Conservation (phyloP, 108 stramenopile species). For the Nitzschia sp. region DNA sequence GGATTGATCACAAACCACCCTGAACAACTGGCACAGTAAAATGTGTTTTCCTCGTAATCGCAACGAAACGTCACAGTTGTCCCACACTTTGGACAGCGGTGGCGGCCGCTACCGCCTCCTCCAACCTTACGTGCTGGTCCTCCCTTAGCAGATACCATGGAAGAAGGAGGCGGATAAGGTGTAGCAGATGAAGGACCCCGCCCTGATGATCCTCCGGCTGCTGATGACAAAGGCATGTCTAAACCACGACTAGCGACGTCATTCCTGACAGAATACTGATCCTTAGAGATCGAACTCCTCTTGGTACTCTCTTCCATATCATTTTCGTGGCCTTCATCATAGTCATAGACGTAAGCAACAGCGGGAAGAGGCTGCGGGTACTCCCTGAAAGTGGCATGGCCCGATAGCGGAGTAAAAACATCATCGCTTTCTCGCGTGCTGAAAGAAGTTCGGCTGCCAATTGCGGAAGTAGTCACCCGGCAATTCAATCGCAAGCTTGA, state of each 20-base stretch:
- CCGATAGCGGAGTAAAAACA: background rate
- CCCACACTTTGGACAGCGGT: conserved; percentile 81
- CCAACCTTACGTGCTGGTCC: conserved; percentile 27
- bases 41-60: conserved; percentile 70
- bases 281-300: background rate
- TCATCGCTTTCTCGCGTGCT: background rate
- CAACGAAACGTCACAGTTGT: conserved; percentile 64
- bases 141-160: conserved; percentile 16
- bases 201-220: background rate
- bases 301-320: background rate
- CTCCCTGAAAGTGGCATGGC: background rate
- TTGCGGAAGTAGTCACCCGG: background rate
- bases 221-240: conserved; percentile 2
- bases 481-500: conserved; percentile 9
- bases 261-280: background rate
- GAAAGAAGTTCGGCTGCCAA: background rate
- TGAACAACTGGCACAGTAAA: conserved; percentile 87
- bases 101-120: conserved; percentile 48
- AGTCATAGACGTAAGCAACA: conserved; percentile 32
- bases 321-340: conserved; percentile 18
- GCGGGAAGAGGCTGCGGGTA: conserved; percentile 25
- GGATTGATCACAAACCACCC: conserved; percentile 73
- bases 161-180: conserved; percentile 32
- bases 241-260: background rate
- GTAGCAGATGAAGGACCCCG: conserved; percentile 7